Evolutionary conservation across 2,329 filamentous ascomycete species (phyloP).

Genomic region (Berkeleyomyces rouxiae): DNA sequence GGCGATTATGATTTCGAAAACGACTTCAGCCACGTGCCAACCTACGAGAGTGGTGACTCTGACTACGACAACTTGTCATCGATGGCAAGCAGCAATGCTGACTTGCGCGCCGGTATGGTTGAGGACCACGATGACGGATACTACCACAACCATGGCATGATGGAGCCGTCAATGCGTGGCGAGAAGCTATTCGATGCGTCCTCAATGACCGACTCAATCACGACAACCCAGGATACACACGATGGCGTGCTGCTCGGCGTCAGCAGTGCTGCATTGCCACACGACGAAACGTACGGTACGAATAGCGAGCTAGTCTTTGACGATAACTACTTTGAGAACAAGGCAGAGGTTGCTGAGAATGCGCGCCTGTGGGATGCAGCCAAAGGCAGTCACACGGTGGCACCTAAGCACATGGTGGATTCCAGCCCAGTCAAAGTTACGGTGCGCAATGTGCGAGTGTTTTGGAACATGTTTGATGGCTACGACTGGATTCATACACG

Average conservation of each 20-base stretch:
- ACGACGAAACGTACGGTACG: slow-evolving; percentile 22
- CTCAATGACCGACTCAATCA: slow-evolving; percentile 12
- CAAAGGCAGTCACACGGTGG: slow-evolving; percentile 55
- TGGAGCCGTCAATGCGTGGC: not conserved
- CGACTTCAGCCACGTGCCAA: slow-evolving; percentile 40
- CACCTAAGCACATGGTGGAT: slow-evolving; percentile 42
- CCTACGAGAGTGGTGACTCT: slow-evolving; percentile 27
- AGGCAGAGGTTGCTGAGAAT: slow-evolving; percentile 43
- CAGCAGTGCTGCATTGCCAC: not conserved
- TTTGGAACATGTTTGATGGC: slow-evolving; percentile 96
- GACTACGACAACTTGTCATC: slow-evolving; percentile 17
- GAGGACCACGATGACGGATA: slow-evolving; percentile 12
- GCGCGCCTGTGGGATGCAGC: slow-evolving; percentile 68
- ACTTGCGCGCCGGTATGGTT: slow-evolving; percentile 20
- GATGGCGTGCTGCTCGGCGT: slow-evolving; percentile 23
- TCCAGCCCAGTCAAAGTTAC: slow-evolving; percentile 59
- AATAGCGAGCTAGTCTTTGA: slow-evolving; percentile 49
- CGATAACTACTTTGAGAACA: slow-evolving; percentile 59
- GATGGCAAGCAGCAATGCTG: slow-evolving; percentile 15
- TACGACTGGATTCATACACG: slow-evolving; percentile 90
- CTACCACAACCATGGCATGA: not conserved
- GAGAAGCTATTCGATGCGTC: slow-evolving; percentile 35
- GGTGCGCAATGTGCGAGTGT: slow-evolving; percentile 75
- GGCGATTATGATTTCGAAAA: slow-evolving; percentile 47
- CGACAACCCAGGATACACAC: slow-evolving; percentile 20